Base-by-base conservation (phyloP, 2,329 filamentous ascomycete species). In the Venturia carpophila region DNA sequence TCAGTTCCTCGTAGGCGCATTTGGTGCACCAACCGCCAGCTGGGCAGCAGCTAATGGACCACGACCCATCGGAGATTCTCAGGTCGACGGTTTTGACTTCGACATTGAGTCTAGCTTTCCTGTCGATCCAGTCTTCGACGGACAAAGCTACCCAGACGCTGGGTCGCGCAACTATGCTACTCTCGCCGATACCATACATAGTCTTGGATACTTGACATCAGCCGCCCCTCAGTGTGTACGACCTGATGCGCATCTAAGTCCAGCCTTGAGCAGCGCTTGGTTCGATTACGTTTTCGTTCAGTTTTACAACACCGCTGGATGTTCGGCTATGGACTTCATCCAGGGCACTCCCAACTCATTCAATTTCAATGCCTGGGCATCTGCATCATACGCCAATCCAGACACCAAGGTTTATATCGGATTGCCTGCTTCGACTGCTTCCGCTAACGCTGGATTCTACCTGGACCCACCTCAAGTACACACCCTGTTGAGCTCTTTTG, bases 271-370 rank as follows among this genome's bases (percentile, higher is more conserved):
- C 19, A 74, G 74, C 42, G 73, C 79, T 10, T 67, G 68, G 11
- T 82, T 84, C 68, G 82, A 84, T 70, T 83, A 81, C 68, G 69
- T 84, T 67, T 84, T 80, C 73, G 75, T 82, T 43, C 82, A 84
- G 67, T 84, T 82, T 72, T 84, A 84, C 74, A 84, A 84, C 74
- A 83, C 79, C 1, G 68, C 71, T 13, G 61, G 69, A 3, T 85
- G 83, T 74, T 82, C 80, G 65, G 81, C 82, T 24, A 73, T 75
- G 60, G 80, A 74, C 41, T 74, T 78, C 47, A 65, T 73, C 13
- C 70, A 73, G 37, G 72, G 67, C 42, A 72, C 73, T 52, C 74
- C 47, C 11, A 27, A 73, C 21, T 67, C 69, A 15, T 64, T 19
- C 77, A 45, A 71, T 71, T 6, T 84, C 82, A 24, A 64, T 11